These are phyloP conservation scores for Xylaria multiplex DNA, from an alignment of 2,329 filamentous ascomycete genomes.

Conservation along the genomic window DNA sequence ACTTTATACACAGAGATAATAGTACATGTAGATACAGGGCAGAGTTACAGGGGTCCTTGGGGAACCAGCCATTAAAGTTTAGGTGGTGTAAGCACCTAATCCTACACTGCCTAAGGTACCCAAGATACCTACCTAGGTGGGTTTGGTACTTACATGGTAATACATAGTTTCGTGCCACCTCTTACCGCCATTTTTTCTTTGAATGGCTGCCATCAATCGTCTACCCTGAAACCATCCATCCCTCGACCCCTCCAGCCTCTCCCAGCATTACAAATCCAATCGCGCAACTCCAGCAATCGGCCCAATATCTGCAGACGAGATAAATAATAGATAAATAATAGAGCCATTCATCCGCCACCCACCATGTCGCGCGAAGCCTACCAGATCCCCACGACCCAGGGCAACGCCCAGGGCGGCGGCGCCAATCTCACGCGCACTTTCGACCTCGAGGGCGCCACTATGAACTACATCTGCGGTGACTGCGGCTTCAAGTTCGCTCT, in stretches of 20 bases:
- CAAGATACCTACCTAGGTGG: too few relatives aligned
- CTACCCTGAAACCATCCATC: background rate
- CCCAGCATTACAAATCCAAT: background rate
- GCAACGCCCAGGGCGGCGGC: conserved; percentile 54
- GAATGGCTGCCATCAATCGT: conserved; percentile 5
- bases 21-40: too few relatives aligned
- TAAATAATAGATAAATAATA: too few relatives aligned
- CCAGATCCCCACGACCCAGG: conserved; percentile 71
- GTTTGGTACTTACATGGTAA: background rate
- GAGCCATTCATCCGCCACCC: background rate
- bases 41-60: background rate
- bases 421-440: conserved; percentile 54
- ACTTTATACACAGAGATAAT: too few relatives aligned
- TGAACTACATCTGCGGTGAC: conserved; percentile 82
- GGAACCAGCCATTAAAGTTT: background rate
- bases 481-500: conserved; percentile 81
- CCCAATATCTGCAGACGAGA: background rate
- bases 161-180: conserved; percentile 21
- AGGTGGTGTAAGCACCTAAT: too few relatives aligned
- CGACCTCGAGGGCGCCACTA: conserved; percentile 63
- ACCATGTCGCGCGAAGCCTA: conserved; percentile 79
- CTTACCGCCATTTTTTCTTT: conserved; percentile 46
- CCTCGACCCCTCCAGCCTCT: conserved; percentile 11
- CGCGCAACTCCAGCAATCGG: background rate
- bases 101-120: too few relatives aligned